Evolutionary conservation across 2,329 filamentous ascomycete species (phyloP), one percentile per base, ranked within the genome.

Genomic region (Xylaria sp.): DNA sequence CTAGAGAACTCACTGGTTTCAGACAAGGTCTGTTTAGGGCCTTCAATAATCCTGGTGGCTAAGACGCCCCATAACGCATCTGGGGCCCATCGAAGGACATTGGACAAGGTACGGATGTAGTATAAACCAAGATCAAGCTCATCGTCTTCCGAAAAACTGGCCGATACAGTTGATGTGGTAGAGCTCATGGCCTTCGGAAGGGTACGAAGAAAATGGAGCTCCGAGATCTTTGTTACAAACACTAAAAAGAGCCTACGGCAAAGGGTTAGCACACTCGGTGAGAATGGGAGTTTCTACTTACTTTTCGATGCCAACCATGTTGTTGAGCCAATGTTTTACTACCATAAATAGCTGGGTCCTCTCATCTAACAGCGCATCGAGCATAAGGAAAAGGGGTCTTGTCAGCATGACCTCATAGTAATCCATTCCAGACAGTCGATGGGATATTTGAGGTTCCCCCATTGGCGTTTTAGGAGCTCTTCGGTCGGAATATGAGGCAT

Each of bases 101-200:
- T 92, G 4, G 89, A 89, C 1, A 97, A 79, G 1, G 92, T 91
- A 60, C 88, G 88, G 21, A 98, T 81, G 74, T 95, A 91, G 78
- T 97, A 97, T 2, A 93, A 82, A 69, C 90, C 93, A 65, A 94
- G 86, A 69, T 92, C 91, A 7, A 94, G 84, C 72, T 97, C 92
- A 70, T 93, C 89, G 6, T 89, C 85, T 53, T 84, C 82, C 2
- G 80, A 81, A 67, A 88, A 84, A 6, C 72, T 76, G 39, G 76
- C 74, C 36, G 75, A 78, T 21, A 71, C 72, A 67, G 72, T 75
- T 55, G 75, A 69, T 5, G 72, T 58, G 19, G 72, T 68, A n/a
- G 75, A 65, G 51, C 73, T 77, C 30, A 70, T 67, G 2, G 73
- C 64, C 36, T 65, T 72, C 4, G 74, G 65, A 17, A 77, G 67